Evolutionary conservation across 495 filamentous ascomycete genomes (phyloP), one percentile per base, ranked within the genome.

Genomic region (Penicillium coffeae): DNA sequence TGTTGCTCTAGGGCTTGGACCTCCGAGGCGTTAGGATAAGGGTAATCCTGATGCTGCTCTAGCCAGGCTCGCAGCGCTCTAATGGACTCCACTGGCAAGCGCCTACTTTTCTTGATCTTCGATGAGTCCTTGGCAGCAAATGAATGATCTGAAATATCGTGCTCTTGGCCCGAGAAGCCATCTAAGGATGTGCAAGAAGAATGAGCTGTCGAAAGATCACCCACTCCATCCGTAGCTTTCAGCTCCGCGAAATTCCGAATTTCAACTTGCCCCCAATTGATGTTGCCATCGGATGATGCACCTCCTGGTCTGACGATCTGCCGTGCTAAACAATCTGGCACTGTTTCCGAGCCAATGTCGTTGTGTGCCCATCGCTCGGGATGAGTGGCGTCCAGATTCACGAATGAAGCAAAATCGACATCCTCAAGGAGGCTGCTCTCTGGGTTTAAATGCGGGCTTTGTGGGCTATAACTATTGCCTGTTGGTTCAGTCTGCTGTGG

Each of bases 41-140:
- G 62, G 32, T 77, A 56, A 68, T 78, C 50, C 3, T 41, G 47
- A 21, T 62, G 59, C n/a, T 51, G 37, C 6, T 52, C 40, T 8
- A 62, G 47, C 62, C 62, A 65, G 25, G 50, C 30, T 45, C 53
- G 40, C 18, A 65, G 36, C 0, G 43, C 38, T 13, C 38, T 58
- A 14, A 51, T 52, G 7, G 52, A 44, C 0, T 47, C 42, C 3
- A 16, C 19, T 16, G 52, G 38, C 0, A 59, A 19, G 7, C 56
- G 52, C 33, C 15, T 15, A 35, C 42, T 19, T 20, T 35, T 45
- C 25, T 30, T 30, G 25, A 30, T 10, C 25, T 30, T 30, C 4
- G 25, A 4, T 30, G 25, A 10, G 10, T 30, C 5, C 10, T 30
- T 10, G 25, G 25, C 25, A 30, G 25, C n/a, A n/a, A n/a, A 30